Evolutionary conservation across 441 rosid genomes (phyloP).

Genomic region (Populus hybrid): DNA sequence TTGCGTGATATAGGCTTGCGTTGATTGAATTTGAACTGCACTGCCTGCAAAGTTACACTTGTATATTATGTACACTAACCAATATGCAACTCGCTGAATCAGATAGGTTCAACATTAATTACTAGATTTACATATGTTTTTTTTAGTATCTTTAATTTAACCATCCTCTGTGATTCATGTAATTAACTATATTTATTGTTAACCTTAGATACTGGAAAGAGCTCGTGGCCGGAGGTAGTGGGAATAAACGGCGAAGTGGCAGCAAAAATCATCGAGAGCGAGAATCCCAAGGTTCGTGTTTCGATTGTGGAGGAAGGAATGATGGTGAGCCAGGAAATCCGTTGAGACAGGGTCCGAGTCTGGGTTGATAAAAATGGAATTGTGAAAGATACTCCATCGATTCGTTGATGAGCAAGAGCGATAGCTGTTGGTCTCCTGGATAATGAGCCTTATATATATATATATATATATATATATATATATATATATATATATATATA

Average conservation of each 20-base stretch:
- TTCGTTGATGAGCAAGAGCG: conserved; percentile 9
- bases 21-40: too few relatives aligned
- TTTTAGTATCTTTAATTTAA: background rate
- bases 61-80: too few relatives aligned
- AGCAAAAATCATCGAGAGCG: background rate
- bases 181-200: background rate
- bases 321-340: conserved; percentile 16
- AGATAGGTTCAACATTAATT: background rate
- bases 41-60: too few relatives aligned
- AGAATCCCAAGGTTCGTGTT: conserved; percentile 13
- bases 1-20: too few relatives aligned
- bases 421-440: background rate
- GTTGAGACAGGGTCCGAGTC: conserved; percentile 28
- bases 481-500: too few relatives aligned
- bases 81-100: too few relatives aligned
- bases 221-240: conserved; percentile 29
- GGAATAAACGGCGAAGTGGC: conserved; percentile 20
- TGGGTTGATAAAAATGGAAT: conserved; percentile 18
- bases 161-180: background rate
- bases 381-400: conserved; percentile 11
- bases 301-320: conserved; percentile 15
- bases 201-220: conserved; percentile 12
- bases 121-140: background rate
- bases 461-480: too few relatives aligned
- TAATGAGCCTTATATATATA: too few relatives aligned